Evolutionary conservation across 768 basidiomycete species (phyloP).

Genomic region (Tubosaeta brunneosetosa): DNA sequence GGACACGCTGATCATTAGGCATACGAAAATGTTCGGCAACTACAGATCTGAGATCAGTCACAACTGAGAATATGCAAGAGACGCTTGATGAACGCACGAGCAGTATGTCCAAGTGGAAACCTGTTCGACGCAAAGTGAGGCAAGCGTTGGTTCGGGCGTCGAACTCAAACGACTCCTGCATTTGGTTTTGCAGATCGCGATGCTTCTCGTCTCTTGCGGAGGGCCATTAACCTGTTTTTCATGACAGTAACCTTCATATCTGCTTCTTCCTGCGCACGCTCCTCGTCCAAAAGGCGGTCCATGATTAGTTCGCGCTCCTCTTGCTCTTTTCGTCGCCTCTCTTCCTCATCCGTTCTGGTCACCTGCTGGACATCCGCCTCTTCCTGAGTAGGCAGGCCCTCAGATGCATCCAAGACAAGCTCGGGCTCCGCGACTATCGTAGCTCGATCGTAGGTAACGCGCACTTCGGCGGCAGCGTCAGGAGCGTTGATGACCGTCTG

Average conservation of each 20-base stretch:
- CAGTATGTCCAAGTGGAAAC: background rate
- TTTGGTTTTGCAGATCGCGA: constrained; percentile 20
- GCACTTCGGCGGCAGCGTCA: constrained; percentile 32
- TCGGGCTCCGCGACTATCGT: constrained; percentile 70
- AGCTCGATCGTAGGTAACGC: constrained; percentile 53
- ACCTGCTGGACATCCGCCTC: constrained; percentile 18
- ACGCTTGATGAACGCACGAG: background rate
- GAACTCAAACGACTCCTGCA: constrained; percentile 12
- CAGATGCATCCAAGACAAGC: constrained; percentile 40
- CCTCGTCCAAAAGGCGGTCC: constrained; percentile 81
- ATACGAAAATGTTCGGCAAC: background rate
- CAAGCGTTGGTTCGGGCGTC: background rate
- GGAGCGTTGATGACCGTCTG: constrained; percentile 50
- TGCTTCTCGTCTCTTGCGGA: constrained; percentile 45
- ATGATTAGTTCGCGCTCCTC: constrained; percentile 82
- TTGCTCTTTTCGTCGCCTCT: constrained; percentile 48
- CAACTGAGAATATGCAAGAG: background rate
- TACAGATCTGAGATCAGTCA: background rate
- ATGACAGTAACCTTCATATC: constrained; percentile 67
- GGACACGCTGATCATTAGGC: background rate
- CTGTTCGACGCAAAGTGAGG: background rate
- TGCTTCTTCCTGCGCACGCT: constrained; percentile 83
- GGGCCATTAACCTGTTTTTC: constrained; percentile 59
- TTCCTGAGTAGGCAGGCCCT: constrained; percentile 45
- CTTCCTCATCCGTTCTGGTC: constrained; percentile 29